A percentile compares a stretch with the other conserved stretches of the same genome.
phyloP scores from a whole-genome alignment of 2,329 filamentous ascomycete species.

The Furcasterigmium furcatum region DNA sequence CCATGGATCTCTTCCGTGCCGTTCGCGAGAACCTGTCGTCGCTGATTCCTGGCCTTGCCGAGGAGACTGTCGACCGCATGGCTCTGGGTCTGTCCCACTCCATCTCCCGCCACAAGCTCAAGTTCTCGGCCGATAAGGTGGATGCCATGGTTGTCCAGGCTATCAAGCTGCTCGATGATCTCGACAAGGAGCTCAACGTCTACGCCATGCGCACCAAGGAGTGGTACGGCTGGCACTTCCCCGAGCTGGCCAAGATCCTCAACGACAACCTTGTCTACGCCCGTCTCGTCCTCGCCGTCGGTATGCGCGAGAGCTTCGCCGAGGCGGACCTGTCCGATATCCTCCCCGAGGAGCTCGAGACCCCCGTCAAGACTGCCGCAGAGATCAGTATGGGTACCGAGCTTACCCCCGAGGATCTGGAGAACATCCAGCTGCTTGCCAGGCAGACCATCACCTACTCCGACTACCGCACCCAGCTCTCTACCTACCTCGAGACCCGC shows the following conservation, averaged over 20 bases:
- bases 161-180: slow-evolving; percentile 85
- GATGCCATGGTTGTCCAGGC: slow-evolving; percentile 99
- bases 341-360: slow-evolving; percentile 92
- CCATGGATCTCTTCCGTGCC: slow-evolving; percentile 87
- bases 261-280: slow-evolving; percentile 97
- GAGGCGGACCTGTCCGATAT: slow-evolving; percentile 81
- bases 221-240: slow-evolving; percentile 99
- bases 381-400: slow-evolving; percentile 99
- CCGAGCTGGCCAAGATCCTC: slow-evolving; percentile 93
- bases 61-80: slow-evolving; percentile 89
- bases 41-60: slow-evolving; percentile 82
- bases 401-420: slow-evolving; percentile 86
- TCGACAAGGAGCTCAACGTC: slow-evolving; percentile 98
- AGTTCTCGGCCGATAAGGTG: slow-evolving; percentile 98
- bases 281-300: slow-evolving; percentile 82
- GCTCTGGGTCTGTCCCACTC: slow-evolving; percentile 95
- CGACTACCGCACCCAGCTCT: slow-evolving; percentile 84
- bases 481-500: slow-evolving; percentile 83
- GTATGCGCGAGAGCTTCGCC: slow-evolving; percentile 79
- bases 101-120: slow-evolving; percentile 94
- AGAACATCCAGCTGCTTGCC: slow-evolving; percentile 87
- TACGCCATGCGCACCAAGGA: slow-evolving; percentile 99
- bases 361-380: slow-evolving; percentile 85
- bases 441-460: slow-evolving; percentile 92
- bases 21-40: slow-evolving; percentile 89